phyloP scores from a whole-genome alignment of 805 yeast species.

The Saturnispora dispora region DNA sequence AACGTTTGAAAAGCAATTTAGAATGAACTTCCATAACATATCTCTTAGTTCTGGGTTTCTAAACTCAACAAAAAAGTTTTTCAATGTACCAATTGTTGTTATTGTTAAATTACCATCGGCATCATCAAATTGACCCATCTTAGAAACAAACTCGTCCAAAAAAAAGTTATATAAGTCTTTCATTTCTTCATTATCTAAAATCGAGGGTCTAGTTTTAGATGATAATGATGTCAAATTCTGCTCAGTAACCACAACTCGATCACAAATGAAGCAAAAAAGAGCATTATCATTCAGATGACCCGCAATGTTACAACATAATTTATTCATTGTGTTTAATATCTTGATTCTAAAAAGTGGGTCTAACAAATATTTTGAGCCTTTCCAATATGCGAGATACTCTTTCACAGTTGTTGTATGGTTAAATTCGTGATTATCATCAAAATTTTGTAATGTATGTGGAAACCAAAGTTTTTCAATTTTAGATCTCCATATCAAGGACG shows the following conservation, averaged over 20 bases:
- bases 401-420: not conserved
- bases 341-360: conserved; percentile 7
- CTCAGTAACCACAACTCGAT: conserved; percentile 15
- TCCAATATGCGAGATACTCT: conserved; percentile 5
- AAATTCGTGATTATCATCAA: conserved; percentile 1
- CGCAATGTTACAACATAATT: conserved; percentile 34
- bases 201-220: conserved; percentile 25
- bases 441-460: not conserved
- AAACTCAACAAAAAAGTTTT: conserved; percentile 43
- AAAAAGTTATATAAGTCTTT: conserved; percentile 23
- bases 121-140: conserved; percentile 19
- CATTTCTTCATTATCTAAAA: conserved; percentile 15
- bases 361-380: not conserved
- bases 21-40: conserved; percentile 34
- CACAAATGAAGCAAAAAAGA: conserved; percentile 33
- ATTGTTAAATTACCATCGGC: conserved; percentile 27
- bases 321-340: conserved; percentile 32
- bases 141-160: conserved; percentile 3
- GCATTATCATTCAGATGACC: conserved; percentile 28
- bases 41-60: conserved; percentile 35
- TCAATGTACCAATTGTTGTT: conserved; percentile 37
- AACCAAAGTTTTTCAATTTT: not conserved
- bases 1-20: conserved; percentile 30
- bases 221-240: conserved; percentile 11
- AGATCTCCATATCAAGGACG: not conserved